Percentiles rank a stretch among this genome's conserved stretches.
These are phyloP conservation scores for Mycosarcoma mackinlayi DNA, from an alignment of 1,284 basidiomycete species.

Conservation along the genomic window DNA sequence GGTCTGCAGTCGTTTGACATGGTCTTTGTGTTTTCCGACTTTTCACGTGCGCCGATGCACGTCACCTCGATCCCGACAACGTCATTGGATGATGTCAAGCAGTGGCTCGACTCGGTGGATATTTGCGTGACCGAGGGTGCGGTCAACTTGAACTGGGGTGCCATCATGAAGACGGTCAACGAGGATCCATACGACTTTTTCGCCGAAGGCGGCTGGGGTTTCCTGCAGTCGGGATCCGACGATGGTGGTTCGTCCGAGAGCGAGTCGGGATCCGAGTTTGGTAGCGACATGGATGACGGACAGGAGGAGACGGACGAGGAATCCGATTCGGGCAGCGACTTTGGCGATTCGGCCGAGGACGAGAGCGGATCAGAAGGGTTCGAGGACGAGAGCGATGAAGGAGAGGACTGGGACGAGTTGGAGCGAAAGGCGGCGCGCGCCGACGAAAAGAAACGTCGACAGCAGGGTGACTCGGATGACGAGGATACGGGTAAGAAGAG, in stretches of 20 bases:
- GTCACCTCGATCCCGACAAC: slow-evolving; percentile 63
- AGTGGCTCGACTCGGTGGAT: slow-evolving; percentile 91
- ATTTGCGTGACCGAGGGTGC: slow-evolving; percentile 95
- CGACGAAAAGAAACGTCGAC: slow-evolving; percentile 59
- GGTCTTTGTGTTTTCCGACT: slow-evolving; percentile 95
- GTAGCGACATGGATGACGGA: slow-evolving; percentile 66
- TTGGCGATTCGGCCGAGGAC: slow-evolving; percentile 64
- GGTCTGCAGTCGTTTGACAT: slow-evolving; percentile 97
- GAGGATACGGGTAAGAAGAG: slow-evolving; percentile 42
- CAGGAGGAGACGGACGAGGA: slow-evolving; percentile 64
- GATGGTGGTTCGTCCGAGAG: slow-evolving; percentile 42
- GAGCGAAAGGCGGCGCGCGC: slow-evolving; percentile 76
- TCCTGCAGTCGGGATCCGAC: slow-evolving; percentile 73
- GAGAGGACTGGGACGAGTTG: slow-evolving; percentile 94
- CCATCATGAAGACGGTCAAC: slow-evolving; percentile 75
- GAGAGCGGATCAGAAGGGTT: slow-evolving; percentile 75
- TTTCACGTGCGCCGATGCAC: slow-evolving; percentile 85
- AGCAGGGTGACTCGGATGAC: slow-evolving; percentile 55
- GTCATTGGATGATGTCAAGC: slow-evolving; percentile 65
- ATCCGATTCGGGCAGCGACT: slow-evolving; percentile 63
- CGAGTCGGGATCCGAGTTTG: slow-evolving; percentile 65
- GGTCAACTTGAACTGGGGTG: slow-evolving; percentile 97
- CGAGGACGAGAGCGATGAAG: slow-evolving; percentile 73
- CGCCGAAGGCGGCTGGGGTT: slow-evolving; percentile 93
- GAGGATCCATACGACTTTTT: slow-evolving; percentile 90